Evolutionary conservation across 257 asterid genomes (phyloP), one percentile per base, ranked within the genome.

Genomic region (Solanum pimpinellifolium): DNA sequence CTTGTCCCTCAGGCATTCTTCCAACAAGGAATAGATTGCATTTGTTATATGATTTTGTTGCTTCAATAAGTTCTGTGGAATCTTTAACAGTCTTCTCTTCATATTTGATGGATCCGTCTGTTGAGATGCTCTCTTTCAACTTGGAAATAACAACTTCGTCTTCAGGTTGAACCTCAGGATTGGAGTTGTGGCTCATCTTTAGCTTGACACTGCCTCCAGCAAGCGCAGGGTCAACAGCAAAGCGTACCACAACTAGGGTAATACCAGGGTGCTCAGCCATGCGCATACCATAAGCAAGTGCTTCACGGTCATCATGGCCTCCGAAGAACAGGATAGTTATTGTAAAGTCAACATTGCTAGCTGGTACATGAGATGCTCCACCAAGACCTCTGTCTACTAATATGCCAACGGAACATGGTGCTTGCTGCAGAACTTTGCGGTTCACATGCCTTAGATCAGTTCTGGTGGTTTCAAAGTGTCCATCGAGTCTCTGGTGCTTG

Each of bases 191-290:
- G 11, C 86, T 75, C 35, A 93, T 47, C 37, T 91, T 90, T 5
- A 93, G 1, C 9, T 59, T 37, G 21, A 93, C 87, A 39, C 87
- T 77, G 3, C 88, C 89, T 11, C 93, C 93, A 1, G 83, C 85
- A 1, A 77, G 83, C 49, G 70, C 89, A 1, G 91, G 87, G 85
- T 88, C 92, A 21, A 87, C 88, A 1, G 88, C 25, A 83, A 94
- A 91, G 11, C 92, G 92, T 11, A 91, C 90, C 12, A 87, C 94
- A 5, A 88, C 87, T 87, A 94, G 42, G 37, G 87, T 84, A 39
- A 94, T 90, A 6, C 98, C 98, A 0, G 92, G 91, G 90, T 94
- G 98, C 88, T 94, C 96, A 0, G 96, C 98, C 96, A 94, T 92
- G 68, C 94, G 94, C 3, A 91, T 86, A 2, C 95, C 94, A 27